These are phyloP conservation scores for Colletotrichum tanaceti DNA, from an alignment of 2,329 filamentous ascomycete genomes.

Conservation along the genomic window DNA sequence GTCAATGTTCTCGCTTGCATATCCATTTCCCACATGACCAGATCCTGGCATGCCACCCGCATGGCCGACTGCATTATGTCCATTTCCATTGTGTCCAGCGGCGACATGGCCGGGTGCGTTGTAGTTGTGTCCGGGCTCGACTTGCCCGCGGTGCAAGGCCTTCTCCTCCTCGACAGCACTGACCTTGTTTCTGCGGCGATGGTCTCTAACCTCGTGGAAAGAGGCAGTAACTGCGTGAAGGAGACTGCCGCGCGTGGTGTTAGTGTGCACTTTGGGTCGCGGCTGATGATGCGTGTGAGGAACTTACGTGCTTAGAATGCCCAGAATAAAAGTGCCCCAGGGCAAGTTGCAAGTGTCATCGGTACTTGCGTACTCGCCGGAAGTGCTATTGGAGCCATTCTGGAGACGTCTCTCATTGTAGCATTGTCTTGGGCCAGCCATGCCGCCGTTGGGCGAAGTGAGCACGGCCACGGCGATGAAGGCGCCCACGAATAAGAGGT, in stretches of 20 bases:
- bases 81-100: too few relatives aligned
- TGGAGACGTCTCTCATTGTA: background rate
- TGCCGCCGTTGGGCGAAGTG: conserved; percentile 51
- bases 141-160: background rate
- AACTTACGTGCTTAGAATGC: conserved; percentile 9
- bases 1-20: background rate
- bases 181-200: conserved; percentile 8
- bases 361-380: background rate
- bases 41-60: background rate
- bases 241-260: conserved; percentile 45
- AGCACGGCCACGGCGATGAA: conserved; percentile 58
- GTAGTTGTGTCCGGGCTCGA: background rate
- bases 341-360: conserved; percentile 15
- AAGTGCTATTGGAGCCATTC: background rate
- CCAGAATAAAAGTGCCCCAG: conserved; percentile 11
- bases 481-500: conserved; percentile 53
- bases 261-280: background rate
- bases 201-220: conserved; percentile 50
- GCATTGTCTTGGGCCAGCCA: conserved; percentile 47
- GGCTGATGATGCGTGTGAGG: background rate
- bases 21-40: background rate
- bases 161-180: conserved; percentile 10
- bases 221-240: conserved; percentile 56
- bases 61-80: background rate
- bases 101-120: background rate